Percentiles rank a stretch among this genome's conserved stretches.
Conservation (phyloP, 352 stramenopile species). For the Globisporangium paddicum region DNA sequence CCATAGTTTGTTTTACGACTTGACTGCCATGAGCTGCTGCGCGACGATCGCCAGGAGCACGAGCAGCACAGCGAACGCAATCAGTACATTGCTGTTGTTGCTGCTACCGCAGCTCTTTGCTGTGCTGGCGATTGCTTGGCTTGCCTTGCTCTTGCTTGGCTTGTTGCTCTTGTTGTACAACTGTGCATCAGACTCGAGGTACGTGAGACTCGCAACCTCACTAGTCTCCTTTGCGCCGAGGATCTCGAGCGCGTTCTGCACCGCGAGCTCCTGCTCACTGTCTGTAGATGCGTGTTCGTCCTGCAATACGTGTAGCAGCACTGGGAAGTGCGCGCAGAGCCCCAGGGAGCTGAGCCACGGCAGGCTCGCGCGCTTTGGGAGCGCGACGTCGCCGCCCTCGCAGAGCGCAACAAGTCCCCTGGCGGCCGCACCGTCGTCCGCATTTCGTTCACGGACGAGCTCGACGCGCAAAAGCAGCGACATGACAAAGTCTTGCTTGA, state of each 20-base stretch:
- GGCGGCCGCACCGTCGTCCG: not conserved
- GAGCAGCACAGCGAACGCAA: constrained; percentile 37
- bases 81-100: constrained; percentile 13
- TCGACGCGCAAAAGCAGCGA: constrained; percentile 52
- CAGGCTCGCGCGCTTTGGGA: constrained; percentile 42
- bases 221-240: constrained; percentile 20
- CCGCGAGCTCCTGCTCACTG: constrained; percentile 15
- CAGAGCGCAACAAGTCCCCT: constrained; percentile 18
- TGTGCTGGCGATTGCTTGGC: not conserved
- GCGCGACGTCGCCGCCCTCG: constrained; percentile 22
- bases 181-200: constrained; percentile 15
- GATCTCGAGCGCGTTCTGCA: constrained; percentile 60
- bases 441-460: constrained; percentile 21
- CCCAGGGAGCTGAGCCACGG: constrained; percentile 27
- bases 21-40: constrained; percentile 21
- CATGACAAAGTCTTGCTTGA: constrained; percentile 71
- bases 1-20: not conserved
- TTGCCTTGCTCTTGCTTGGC: not conserved
- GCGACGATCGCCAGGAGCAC: constrained; percentile 16
- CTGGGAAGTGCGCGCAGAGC: constrained; percentile 15
- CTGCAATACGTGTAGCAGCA: constrained; percentile 43
- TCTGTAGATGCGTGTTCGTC: constrained; percentile 27
- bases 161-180: not conserved
- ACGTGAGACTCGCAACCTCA: constrained; percentile 2
- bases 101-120: constrained; percentile 7